Evolutionary conservation across 257 asterid species (phyloP).

Genomic region (Solanum arcanum): DNA sequence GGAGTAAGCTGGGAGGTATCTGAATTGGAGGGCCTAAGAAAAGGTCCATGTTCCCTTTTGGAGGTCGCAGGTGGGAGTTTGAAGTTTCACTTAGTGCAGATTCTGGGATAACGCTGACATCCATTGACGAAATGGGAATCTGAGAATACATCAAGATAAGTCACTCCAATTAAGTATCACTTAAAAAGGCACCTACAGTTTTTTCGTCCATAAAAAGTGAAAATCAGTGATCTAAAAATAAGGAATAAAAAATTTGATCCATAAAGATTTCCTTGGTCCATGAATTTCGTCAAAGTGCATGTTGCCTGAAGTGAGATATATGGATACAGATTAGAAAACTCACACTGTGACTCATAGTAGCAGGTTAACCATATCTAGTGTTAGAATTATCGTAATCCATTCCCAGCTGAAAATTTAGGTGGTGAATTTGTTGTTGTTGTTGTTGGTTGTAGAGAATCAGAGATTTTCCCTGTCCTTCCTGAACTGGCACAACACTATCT

Average conservation of each 20-base stretch:
- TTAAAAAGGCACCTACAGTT: not conserved
- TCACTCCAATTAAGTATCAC: not conserved
- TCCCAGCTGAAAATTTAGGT: slow-evolving; percentile 20
- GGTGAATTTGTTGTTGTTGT: slow-evolving; percentile 11
- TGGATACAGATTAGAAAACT: slow-evolving; percentile 7
- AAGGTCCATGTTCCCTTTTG: slow-evolving; percentile 53
- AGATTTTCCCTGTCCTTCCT: slow-evolving; percentile 5
- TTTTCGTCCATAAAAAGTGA: not conserved
- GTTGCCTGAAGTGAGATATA: not conserved
- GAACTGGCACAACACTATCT: slow-evolving; percentile 45
- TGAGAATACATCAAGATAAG: slow-evolving; percentile 3
- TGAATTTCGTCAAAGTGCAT: not conserved
- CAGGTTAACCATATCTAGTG: slow-evolving; percentile 22
- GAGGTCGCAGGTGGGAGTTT: slow-evolving; percentile 23
- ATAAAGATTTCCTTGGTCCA: not conserved
- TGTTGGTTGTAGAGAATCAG: not conserved
- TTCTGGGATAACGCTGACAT: slow-evolving; percentile 58
- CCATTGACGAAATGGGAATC: slow-evolving; percentile 54
- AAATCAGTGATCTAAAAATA: not conserved
- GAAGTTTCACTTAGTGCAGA: slow-evolving; percentile 37
- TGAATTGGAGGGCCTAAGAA: slow-evolving; percentile 32
- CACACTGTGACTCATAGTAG: slow-evolving; percentile 39
- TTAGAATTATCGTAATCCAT: slow-evolving; percentile 30
- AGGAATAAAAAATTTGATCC: not conserved
- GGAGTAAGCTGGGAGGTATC: slow-evolving; percentile 39